phyloP scores from a whole-genome alignment of 345 rosid species.

The Melastoma malabathricum region DNA sequence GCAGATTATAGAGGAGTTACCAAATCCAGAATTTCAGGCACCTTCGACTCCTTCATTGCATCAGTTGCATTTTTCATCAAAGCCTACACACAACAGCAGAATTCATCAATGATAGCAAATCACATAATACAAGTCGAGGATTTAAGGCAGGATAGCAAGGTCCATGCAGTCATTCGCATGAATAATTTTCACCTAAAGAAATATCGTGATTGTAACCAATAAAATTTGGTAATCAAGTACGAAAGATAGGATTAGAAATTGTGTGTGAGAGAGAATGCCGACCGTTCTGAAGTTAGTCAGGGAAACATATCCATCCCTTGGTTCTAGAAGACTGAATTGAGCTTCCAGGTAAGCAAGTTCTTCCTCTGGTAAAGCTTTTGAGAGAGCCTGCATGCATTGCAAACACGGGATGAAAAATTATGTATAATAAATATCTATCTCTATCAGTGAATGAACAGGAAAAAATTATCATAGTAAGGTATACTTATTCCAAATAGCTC shows the following conservation, averaged over 20 bases:
- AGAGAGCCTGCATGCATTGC: conserved; percentile 56
- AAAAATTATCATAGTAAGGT: too few species aligned
- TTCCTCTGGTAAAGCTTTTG: conserved; percentile 80
- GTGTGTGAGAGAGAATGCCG: conserved; percentile 8
- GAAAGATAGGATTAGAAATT: too few species aligned
- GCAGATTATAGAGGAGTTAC: neutral
- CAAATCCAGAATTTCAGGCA: conserved; percentile 49
- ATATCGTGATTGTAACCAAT: too few species aligned
- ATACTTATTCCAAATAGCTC: too few species aligned
- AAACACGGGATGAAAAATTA: conserved; percentile 3
- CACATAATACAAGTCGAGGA: too few species aligned
- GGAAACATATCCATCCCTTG: conserved; percentile 60
- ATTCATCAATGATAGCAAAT: too few species aligned
- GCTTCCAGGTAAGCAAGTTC: conserved; percentile 63
- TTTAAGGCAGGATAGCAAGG: too few species aligned
- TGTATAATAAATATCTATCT: neutral
- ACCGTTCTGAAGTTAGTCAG: conserved; percentile 68
- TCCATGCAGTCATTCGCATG: too few species aligned
- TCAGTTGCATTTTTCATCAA: conserved; percentile 52
- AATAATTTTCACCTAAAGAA: too few species aligned
- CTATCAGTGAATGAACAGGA: too few species aligned
- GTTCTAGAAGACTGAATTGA: conserved; percentile 76
- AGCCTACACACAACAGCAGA: conserved; percentile 36
- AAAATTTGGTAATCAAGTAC: too few species aligned
- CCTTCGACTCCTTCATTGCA: conserved; percentile 75